Conservation (phyloP, 2,329 filamentous ascomycete genomes). For the Madurella fahalii region DNA sequence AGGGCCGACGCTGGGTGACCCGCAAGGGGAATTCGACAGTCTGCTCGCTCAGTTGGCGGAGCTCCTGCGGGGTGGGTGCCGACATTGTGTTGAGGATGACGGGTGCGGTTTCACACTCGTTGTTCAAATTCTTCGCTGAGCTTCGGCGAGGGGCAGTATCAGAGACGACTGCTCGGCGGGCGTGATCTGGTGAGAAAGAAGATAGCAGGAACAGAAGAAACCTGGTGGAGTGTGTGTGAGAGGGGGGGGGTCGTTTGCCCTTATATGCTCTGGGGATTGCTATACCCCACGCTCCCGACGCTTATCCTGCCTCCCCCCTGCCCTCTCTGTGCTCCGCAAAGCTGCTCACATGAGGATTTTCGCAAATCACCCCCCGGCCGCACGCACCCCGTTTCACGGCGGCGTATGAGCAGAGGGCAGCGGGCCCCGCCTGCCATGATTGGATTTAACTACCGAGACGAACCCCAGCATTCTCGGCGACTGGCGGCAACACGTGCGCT, state of each 20-base stretch:
- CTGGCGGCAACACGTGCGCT: constrained; percentile 26
- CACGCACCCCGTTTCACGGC: constrained; percentile 14
- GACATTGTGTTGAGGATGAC: constrained; percentile 17
- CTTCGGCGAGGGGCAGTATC: not conserved
- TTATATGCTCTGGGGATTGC: not conserved
- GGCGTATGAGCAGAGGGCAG: constrained; percentile 5
- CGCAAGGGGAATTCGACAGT: constrained; percentile 23
- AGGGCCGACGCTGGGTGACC: constrained; percentile 29
- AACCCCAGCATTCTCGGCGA: constrained; percentile 14
- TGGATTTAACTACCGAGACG: constrained; percentile 12
- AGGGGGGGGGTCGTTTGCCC: not conserved
- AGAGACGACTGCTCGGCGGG: not conserved
- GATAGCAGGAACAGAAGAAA: not conserved
- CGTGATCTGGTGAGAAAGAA: not conserved
- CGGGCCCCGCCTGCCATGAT: constrained; percentile 15
- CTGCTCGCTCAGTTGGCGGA: constrained; percentile 23
- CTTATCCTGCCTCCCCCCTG: not conserved
- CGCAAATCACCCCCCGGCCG: constrained; percentile 1
- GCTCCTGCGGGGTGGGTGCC: constrained; percentile 14
- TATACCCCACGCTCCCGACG: constrained; percentile 1
- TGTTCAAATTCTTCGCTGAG: not conserved
- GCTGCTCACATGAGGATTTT: constrained; percentile 14
- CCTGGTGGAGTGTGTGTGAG: not conserved
- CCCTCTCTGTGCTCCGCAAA: constrained; percentile 13
- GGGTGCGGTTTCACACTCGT: not conserved